phyloP scores from a whole-genome alignment of 139 green algal genomes.

The Picochlorum sp. region DNA sequence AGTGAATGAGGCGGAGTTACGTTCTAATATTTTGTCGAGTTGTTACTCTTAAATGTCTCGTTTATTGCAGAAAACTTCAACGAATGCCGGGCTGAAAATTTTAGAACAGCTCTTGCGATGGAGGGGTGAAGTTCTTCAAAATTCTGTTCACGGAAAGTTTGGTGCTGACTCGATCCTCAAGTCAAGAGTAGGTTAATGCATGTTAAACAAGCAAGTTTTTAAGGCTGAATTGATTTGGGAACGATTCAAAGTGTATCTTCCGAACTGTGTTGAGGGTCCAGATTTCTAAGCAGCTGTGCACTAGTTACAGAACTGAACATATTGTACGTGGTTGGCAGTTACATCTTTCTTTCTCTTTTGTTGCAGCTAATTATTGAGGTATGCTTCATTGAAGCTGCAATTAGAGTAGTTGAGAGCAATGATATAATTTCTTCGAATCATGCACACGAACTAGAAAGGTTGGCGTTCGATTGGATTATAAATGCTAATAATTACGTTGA shows the following conservation, averaged over 20 bases:
- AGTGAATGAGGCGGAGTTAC: neutral
- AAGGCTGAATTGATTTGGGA: too few relatives aligned
- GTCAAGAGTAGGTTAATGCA: too few relatives aligned
- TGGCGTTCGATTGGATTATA: constrained; percentile 54
- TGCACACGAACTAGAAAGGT: constrained; percentile 19
- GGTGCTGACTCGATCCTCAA: too few relatives aligned
- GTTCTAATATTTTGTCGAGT: neutral
- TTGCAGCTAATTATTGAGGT: constrained; percentile 37
- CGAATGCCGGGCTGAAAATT: too few relatives aligned
- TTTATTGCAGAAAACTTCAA: too few relatives aligned
- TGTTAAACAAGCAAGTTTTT: too few relatives aligned
- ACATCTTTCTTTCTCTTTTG: neutral
- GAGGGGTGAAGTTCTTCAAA: too few relatives aligned
- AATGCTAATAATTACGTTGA: constrained; percentile 40
- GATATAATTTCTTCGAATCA: constrained; percentile 16
- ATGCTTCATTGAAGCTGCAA: constrained; percentile 50
- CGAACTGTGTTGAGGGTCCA: too few relatives aligned
- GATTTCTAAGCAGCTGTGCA: neutral
- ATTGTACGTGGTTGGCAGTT: neutral
- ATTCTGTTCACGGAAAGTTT: too few relatives aligned
- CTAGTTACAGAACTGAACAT: neutral
- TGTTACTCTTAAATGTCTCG: neutral
- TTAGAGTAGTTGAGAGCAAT: constrained; percentile 28
- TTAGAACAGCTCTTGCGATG: too few relatives aligned
- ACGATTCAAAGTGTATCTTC: too few relatives aligned